Evolutionary conservation across 345 rosid species (phyloP).

Genomic region (Atalantia buxifolia): DNA sequence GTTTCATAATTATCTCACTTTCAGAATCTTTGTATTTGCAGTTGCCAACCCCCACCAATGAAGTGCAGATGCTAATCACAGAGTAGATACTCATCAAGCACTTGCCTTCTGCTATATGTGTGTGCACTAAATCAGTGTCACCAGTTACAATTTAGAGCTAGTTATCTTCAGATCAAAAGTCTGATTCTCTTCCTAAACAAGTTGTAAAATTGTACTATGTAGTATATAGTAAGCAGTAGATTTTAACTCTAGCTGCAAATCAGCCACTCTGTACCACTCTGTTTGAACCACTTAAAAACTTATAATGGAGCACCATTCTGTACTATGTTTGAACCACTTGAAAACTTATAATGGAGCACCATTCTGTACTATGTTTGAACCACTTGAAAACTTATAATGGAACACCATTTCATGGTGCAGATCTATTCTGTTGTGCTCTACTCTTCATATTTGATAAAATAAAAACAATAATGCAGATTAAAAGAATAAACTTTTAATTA

Average conservation of each 20-base stretch:
- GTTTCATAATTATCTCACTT: neutral
- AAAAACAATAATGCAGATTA: no score
- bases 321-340: neutral
- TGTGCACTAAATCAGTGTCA: neutral
- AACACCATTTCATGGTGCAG: neutral
- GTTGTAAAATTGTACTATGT: neutral
- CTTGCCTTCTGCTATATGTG: neutral
- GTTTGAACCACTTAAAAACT: neutral
- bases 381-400: neutral
- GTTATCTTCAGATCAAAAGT: slow-evolving; percentile 4
- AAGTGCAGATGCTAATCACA: slow-evolving; percentile 40
- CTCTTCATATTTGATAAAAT: no score
- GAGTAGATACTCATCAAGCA: slow-evolving; percentile 30
- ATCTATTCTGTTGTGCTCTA: neutral
- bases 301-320: no score
- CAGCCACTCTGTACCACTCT: neutral
- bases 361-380: neutral
- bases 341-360: neutral
- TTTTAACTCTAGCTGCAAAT: neutral
- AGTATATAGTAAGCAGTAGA: neutral
- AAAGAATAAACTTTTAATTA: neutral
- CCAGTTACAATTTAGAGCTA: neutral
- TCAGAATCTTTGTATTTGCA: slow-evolving; percentile 22
- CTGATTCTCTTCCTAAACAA: slow-evolving; percentile 9
- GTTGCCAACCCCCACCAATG: slow-evolving; percentile 36